phyloP scores from a whole-genome alignment of 1,139 yeast species.

The Saccharomyces uvarum region DNA sequence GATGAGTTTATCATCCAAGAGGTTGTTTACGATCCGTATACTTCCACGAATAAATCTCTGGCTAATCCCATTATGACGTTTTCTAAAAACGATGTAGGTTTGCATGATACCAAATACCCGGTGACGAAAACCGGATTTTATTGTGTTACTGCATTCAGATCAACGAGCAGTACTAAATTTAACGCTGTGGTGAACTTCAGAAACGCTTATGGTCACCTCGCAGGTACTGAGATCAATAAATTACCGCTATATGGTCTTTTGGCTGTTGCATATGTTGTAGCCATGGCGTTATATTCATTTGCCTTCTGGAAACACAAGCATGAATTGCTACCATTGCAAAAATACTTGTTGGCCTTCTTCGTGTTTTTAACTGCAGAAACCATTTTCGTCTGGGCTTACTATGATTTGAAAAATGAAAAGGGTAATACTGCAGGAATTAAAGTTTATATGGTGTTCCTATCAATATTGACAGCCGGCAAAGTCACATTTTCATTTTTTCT shows the following conservation, averaged over 20 bases:
- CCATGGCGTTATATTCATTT: slow-evolving; percentile 74
- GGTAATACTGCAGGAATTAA: slow-evolving; percentile 57
- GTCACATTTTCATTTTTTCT: slow-evolving; percentile 84
- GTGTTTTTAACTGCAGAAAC: slow-evolving; percentile 79
- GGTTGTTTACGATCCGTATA: slow-evolving; percentile 29
- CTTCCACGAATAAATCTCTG: slow-evolving; percentile 38
- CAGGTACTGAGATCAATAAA: slow-evolving; percentile 88
- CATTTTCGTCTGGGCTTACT: slow-evolving; percentile 84
- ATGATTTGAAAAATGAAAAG: slow-evolving; percentile 67
- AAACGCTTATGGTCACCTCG: slow-evolving; percentile 81
- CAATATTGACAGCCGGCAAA: slow-evolving; percentile 72
- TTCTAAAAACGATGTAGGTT: slow-evolving; percentile 49
- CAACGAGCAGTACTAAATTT: slow-evolving; percentile 39
- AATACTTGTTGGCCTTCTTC: slow-evolving; percentile 79
- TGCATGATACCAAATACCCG: slow-evolving; percentile 53
- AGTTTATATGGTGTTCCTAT: slow-evolving; percentile 68
- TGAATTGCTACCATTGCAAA: slow-evolving; percentile 84
- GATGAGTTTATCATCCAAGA: slow-evolving; percentile 55
- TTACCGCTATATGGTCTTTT: slow-evolving; percentile 82
- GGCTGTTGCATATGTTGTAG: slow-evolving; percentile 75
- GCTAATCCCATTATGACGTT: slow-evolving; percentile 46
- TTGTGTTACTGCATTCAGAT: slow-evolving; percentile 59
- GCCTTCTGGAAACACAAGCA: slow-evolving; percentile 80
- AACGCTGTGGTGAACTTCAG: slow-evolving; percentile 67
- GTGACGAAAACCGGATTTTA: slow-evolving; percentile 79